phyloP scores from a whole-genome alignment of 345 rosid species.

The Eucalyptus lansdowneana region DNA sequence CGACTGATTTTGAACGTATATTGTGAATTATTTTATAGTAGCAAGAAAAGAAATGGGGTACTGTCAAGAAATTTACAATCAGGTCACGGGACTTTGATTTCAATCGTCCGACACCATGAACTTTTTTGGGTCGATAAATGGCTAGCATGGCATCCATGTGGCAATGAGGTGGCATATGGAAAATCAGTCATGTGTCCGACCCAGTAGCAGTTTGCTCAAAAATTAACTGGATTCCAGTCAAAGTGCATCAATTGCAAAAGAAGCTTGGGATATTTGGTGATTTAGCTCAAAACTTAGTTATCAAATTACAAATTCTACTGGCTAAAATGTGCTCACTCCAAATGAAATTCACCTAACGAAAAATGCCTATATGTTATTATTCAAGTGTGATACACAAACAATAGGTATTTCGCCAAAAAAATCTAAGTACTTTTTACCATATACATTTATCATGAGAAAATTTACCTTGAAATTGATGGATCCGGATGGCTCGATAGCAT shows the following conservation, averaged over 20 bases:
- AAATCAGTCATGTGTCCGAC: neutral
- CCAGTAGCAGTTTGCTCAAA: neutral
- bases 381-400: rapidly evolving
- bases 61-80: neutral
- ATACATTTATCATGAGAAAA: neutral
- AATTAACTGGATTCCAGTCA: neutral
- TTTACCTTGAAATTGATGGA: neutral
- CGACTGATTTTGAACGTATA: neutral
- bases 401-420: neutral
- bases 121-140: neutral
- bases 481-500: neutral
- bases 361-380: neutral
- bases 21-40: neutral
- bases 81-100: neutral
- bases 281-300: neutral
- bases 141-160: neutral
- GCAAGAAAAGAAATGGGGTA: neutral
- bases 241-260: neutral
- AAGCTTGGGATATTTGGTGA: neutral
- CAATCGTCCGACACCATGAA: neutral
- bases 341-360: neutral
- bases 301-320: neutral
- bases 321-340: neutral
- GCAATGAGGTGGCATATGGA: neutral
- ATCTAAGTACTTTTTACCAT: neutral